These are phyloP conservation scores for Vigna reflexopilosa DNA, from an alignment of 306 rosid genomes.

Conservation along the genomic window DNA sequence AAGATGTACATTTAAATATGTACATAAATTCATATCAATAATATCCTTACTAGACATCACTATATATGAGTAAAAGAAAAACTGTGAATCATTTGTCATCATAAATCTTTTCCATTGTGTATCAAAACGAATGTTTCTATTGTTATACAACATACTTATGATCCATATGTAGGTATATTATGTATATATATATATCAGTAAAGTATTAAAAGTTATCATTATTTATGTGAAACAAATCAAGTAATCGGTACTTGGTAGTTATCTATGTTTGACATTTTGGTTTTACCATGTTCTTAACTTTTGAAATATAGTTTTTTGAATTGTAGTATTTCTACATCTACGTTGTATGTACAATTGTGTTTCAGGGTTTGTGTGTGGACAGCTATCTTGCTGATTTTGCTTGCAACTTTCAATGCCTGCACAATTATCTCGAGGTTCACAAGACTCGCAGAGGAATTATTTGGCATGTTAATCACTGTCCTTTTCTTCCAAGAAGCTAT, in stretches of 20 bases:
- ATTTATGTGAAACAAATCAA: too few relatives aligned
- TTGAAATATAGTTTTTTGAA: neutral
- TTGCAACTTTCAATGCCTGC: constrained; percentile 78
- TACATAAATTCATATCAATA: neutral
- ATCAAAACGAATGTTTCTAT: too few relatives aligned
- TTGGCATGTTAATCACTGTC: constrained; percentile 80
- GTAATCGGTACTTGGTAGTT: too few relatives aligned
- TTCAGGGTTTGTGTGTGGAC: constrained; percentile 93
- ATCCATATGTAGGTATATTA: neutral
- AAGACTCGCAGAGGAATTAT: constrained; percentile 75
- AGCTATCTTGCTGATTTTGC: constrained; percentile 62
- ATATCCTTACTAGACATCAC: neutral
- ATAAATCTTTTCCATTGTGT: too few relatives aligned
- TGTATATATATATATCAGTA: too few relatives aligned
- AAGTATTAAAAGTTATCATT: too few relatives aligned
- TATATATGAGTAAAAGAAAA: too few relatives aligned
- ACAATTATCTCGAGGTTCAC: constrained; percentile 66
- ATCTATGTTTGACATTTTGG: too few relatives aligned
- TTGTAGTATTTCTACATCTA: neutral
- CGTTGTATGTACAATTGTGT: constrained; percentile 6
- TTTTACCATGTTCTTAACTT: neutral
- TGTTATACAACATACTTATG: neutral
- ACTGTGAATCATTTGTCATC: too few relatives aligned
- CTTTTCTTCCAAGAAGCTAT: constrained; percentile 79
- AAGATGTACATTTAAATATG: neutral